A percentile compares a stretch with the other conserved stretches of the same genome.
Conservation (phyloP, 139 green algal species). For the Microglena sp. region DNA sequence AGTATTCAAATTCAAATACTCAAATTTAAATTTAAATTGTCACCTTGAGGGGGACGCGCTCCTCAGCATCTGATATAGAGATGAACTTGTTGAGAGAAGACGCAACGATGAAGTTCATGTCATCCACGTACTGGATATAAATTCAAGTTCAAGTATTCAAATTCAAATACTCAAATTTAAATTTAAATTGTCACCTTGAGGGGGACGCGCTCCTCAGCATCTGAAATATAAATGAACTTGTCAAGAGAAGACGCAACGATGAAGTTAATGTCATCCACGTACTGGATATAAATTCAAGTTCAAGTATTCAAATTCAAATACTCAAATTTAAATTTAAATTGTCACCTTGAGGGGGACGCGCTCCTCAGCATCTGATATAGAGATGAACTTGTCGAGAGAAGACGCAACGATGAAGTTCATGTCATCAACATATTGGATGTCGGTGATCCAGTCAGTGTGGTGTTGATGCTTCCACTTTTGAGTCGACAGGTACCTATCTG, state of each 20-base stretch:
- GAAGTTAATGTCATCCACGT: constrained; percentile 45
- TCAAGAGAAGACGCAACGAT: constrained; percentile 45
- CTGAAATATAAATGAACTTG: constrained; percentile 39
- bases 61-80: constrained; percentile 41
- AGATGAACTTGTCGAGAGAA: constrained; percentile 43
- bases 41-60: constrained; percentile 31
- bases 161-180: no score
- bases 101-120: constrained; percentile 45
- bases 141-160: no score
- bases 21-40: no score
- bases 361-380: constrained; percentile 41
- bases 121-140: no score
- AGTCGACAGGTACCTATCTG: constrained; percentile 21
- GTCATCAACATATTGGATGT: constrained; percentile 4
- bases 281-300: no score
- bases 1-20: no score
- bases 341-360: constrained; percentile 32
- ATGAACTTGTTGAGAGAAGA: constrained; percentile 42
- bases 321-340: no score
- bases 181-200: no score
- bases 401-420: constrained; percentile 29
- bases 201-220: constrained; percentile 34
- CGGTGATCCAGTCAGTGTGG: constrained; percentile 37
- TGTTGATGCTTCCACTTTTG: constrained; percentile 27
- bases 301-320: no score